These are phyloP conservation scores for Phyllostachys edulis DNA, from an alignment of 176 grass and related monocot genomes.

Conservation along the genomic window DNA sequence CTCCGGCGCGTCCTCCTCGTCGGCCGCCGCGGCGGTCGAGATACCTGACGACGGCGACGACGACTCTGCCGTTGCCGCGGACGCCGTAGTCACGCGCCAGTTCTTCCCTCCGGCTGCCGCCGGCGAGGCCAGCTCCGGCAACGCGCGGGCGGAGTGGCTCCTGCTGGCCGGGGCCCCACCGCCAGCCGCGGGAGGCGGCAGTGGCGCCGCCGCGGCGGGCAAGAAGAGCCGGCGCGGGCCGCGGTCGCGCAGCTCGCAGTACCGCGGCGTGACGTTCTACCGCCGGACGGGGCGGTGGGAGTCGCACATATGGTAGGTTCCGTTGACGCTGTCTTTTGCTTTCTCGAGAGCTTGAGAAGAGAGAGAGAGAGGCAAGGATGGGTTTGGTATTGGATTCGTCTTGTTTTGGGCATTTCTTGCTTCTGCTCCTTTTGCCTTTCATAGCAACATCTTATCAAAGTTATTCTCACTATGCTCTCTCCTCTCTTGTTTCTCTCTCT, in stretches of 20 bases:
- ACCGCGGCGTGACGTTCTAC: constrained; percentile 99
- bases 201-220: background rate
- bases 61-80: constrained; percentile 33
- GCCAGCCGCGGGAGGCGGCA: constrained; percentile 1
- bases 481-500: background rate
- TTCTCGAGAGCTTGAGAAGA: background rate
- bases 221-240: constrained; percentile 95
- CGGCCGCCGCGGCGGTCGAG: constrained; percentile 32
- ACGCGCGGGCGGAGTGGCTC: constrained; percentile 50
- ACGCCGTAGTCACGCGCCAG: constrained; percentile 68
- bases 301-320: constrained; percentile 91
- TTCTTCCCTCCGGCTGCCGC: constrained; percentile 62
- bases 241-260: constrained; percentile 93
- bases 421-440: constrained; percentile 57
- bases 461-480: constrained; percentile 32
- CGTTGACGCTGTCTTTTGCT: constrained; percentile 17
- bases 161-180: constrained; percentile 29
- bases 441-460: constrained; percentile 63
- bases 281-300: constrained; percentile 95
- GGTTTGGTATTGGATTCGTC: constrained; percentile 42
- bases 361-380: background rate
- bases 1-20: constrained; percentile 52
- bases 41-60: constrained; percentile 48
- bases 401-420: constrained; percentile 56
- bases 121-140: constrained; percentile 5